Conservation (phyloP, 2,329 filamentous ascomycete species). For the Fusarium fracticaudum region DNA sequence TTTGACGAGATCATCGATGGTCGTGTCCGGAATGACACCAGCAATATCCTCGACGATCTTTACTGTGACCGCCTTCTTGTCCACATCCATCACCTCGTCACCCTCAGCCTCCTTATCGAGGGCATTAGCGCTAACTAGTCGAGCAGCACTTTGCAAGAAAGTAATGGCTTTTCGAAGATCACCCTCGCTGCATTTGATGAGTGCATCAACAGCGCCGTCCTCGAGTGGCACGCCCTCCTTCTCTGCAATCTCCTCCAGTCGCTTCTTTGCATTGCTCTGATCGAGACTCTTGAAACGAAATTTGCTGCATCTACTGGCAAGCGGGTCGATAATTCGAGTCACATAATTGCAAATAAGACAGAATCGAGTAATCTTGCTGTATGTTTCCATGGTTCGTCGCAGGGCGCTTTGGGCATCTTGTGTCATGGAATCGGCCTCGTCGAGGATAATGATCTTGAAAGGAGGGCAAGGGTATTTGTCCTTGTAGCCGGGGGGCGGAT, state of each 20-base stretch:
- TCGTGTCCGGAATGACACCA: conserved; percentile 83
- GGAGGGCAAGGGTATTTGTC: conserved; percentile 89
- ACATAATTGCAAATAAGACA: conserved; percentile 99
- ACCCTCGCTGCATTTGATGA: conserved; percentile 90
- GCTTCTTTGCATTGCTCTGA: conserved; percentile 80
- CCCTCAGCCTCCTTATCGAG: conserved; percentile 59
- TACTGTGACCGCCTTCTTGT: conserved; percentile 73
- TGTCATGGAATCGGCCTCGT: conserved; percentile 99
- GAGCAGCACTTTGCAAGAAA: conserved; percentile 92
- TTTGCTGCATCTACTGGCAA: conserved; percentile 93
- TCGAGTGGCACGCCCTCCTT: conserved; percentile 81
- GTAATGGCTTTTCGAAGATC: conserved; percentile 97
- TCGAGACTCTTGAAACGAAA: conserved; percentile 98
- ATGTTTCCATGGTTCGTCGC: conserved; percentile 97
- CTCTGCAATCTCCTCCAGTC: conserved; percentile 84
- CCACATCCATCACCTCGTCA: conserved; percentile 70
- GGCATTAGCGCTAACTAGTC: conserved; percentile 77
- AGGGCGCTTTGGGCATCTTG: conserved; percentile 96
- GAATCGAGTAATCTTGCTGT: conserved; percentile 95
- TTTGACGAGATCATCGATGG: conserved; percentile 75
- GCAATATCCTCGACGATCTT: conserved; percentile 93
- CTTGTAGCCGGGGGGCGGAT: conserved; percentile 76
- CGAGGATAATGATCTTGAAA: conserved; percentile 98
- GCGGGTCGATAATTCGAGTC: conserved; percentile 94
- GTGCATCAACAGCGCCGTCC: conserved; percentile 80